Percentiles rank a stretch among this genome's conserved stretches.
phyloP scores from a whole-genome alignment of 805 yeast genomes.

The Yamadazyma sp. region DNA sequence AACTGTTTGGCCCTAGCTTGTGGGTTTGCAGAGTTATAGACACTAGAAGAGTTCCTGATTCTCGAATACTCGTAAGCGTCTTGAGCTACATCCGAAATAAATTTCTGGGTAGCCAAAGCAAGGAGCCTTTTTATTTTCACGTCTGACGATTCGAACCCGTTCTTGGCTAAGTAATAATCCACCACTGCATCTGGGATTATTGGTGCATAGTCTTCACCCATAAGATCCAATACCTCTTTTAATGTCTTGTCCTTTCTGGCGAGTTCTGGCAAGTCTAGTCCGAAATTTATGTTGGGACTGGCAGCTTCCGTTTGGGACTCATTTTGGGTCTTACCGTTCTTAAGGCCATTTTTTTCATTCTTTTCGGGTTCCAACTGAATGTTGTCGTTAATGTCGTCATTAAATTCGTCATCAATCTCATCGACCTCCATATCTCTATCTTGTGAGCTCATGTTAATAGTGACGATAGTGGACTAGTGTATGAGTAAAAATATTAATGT shows the following conservation, averaged over 20 bases:
- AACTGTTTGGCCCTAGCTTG: slow-evolving; percentile 81
- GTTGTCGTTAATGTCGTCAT: slow-evolving; percentile 18
- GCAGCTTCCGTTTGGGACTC: slow-evolving; percentile 3
- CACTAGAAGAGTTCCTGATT: slow-evolving; percentile 84
- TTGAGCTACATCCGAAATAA: slow-evolving; percentile 88
- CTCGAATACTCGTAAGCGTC: slow-evolving; percentile 96
- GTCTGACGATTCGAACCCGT: slow-evolving; percentile 83
- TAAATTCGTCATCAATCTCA: slow-evolving; percentile 24
- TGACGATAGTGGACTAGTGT: no score
- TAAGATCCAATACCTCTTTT: slow-evolving; percentile 77
- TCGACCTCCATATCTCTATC: slow-evolving; percentile 16
- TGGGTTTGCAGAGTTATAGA: slow-evolving; percentile 82
- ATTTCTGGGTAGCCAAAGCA: slow-evolving; percentile 95
- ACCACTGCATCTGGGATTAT: slow-evolving; percentile 96
- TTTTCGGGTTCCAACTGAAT: slow-evolving; percentile 1
- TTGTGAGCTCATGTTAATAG: slow-evolving; percentile 3
- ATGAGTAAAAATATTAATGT: no score
- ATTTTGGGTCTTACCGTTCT: slow-evolving; percentile 3
- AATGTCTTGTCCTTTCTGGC: slow-evolving; percentile 79
- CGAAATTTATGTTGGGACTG: slow-evolving; percentile 13
- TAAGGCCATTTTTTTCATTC: not conserved
- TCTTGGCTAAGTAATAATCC: slow-evolving; percentile 82
- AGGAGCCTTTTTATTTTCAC: slow-evolving; percentile 70
- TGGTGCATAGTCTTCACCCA: slow-evolving; percentile 90
- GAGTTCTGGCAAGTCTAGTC: slow-evolving; percentile 57